Percentiles rank a stretch among this genome's conserved stretches.
Conservation (phyloP, 768 basidiomycete genomes). For the Trametes cubensis region DNA sequence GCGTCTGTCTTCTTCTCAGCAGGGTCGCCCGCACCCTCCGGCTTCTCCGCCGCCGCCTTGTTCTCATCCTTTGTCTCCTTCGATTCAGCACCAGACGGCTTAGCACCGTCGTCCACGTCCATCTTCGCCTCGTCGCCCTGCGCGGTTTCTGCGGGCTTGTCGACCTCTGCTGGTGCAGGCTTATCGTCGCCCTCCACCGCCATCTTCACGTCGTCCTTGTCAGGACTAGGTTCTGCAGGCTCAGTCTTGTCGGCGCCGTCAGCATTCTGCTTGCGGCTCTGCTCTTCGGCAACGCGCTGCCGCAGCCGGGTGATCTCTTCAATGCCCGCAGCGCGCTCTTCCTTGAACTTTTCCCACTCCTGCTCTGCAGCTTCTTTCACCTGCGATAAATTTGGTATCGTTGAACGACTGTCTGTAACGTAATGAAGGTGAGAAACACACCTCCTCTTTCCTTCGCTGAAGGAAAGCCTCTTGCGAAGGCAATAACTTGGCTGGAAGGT, state of each 20-base stretch:
- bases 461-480: slow-evolving; percentile 73
- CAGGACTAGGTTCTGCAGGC: neutral
- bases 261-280: slow-evolving; percentile 48
- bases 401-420: neutral
- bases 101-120: slow-evolving; percentile 42
- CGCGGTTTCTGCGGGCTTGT: neutral
- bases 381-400: slow-evolving; percentile 38
- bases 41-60: slow-evolving; percentile 29
- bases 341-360: slow-evolving; percentile 68
- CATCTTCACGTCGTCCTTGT: slow-evolving; percentile 30
- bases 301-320: slow-evolving; percentile 66
- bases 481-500: slow-evolving; percentile 69
- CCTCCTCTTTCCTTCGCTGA: slow-evolving; percentile 62
- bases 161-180: neutral
- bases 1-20: slow-evolving; percentile 49
- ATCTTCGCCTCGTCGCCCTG: slow-evolving; percentile 32
- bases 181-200: slow-evolving; percentile 28
- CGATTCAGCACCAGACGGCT: neutral
- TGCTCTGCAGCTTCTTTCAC: slow-evolving; percentile 62
- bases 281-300: slow-evolving; percentile 67
- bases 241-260: slow-evolving; percentile 36
- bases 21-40: slow-evolving; percentile 48
- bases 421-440: slow-evolving; percentile 31
- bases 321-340: slow-evolving; percentile 60
- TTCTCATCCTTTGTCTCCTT: slow-evolving; percentile 10